Conservation (phyloP, 495 filamentous ascomycete genomes). For the Xylona heveae region DNA sequence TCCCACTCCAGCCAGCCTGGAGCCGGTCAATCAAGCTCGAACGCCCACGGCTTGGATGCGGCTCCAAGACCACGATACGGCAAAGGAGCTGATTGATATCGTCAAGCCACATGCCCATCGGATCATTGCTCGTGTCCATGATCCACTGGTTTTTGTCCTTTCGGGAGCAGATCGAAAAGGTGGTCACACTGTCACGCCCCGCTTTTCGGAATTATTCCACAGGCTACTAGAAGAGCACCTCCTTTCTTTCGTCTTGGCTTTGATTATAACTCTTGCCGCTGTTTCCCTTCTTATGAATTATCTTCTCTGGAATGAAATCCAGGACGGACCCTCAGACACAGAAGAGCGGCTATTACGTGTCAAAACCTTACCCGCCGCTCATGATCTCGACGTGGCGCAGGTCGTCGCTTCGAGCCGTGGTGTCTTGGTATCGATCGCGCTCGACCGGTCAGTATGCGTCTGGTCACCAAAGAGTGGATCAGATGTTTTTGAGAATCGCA, state of each 20-base stretch:
- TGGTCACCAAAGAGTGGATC: slow-evolving; percentile 27
- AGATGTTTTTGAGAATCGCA: slow-evolving; percentile 9
- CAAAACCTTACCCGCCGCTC: slow-evolving; percentile 32
- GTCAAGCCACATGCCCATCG: slow-evolving; percentile 42
- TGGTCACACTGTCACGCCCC: slow-evolving; percentile 10
- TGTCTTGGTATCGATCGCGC: slow-evolving; percentile 38
- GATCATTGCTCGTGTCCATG: slow-evolving; percentile 43
- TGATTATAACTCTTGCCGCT: slow-evolving; percentile 30
- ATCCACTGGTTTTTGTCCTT: slow-evolving; percentile 44
- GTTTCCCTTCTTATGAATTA: slow-evolving; percentile 45
- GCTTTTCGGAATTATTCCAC: slow-evolving; percentile 13
- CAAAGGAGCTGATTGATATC: slow-evolving; percentile 42
- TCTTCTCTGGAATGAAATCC: slow-evolving; percentile 31
- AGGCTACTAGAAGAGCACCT: slow-evolving; percentile 32
- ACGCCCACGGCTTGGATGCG: slow-evolving; percentile 48
- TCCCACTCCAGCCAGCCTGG: slow-evolving; percentile 4
- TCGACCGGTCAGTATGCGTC: slow-evolving; percentile 38
- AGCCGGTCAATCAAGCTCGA: slow-evolving; percentile 41
- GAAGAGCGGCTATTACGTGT: slow-evolving; percentile 27
- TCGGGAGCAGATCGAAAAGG: slow-evolving; percentile 35
- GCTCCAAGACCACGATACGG: slow-evolving; percentile 53
- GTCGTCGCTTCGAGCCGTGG: slow-evolving; percentile 33
- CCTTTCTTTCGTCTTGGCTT: slow-evolving; percentile 27
- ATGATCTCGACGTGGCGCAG: slow-evolving; percentile 40
- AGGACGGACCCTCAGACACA: slow-evolving; percentile 13